A percentile compares a stretch with the other conserved stretches of the same genome.
These are phyloP conservation scores for Ambispora gerdemannii DNA, from an alignment of 192 early-diverging fungal genomes.

Conservation along the genomic window DNA sequence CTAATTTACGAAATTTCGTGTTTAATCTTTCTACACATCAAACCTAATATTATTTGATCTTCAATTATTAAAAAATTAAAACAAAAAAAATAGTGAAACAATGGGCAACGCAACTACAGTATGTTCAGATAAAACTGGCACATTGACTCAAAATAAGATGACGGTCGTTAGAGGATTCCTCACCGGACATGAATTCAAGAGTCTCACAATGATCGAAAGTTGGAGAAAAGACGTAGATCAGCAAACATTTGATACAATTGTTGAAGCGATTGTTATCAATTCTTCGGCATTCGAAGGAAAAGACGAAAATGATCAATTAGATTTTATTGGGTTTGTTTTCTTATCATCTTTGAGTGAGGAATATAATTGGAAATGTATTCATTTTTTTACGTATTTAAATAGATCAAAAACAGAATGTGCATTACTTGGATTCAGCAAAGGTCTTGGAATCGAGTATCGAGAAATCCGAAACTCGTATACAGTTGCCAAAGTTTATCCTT, in stretches of 20 bases:
- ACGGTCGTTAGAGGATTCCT: conserved; percentile 66
- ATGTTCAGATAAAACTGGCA: conserved; percentile 88
- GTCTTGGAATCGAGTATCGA: conserved; percentile 62
- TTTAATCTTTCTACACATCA: neutral
- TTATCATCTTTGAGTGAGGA: neutral
- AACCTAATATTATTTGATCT: neutral
- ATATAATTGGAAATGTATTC: neutral
- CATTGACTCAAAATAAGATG: conserved; percentile 82
- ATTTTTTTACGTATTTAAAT: neutral
- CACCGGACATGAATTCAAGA: conserved; percentile 46
- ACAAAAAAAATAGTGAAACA: conserved; percentile 53
- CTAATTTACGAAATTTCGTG: neutral
- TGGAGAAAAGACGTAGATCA: conserved; percentile 49
- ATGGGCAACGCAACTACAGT: conserved; percentile 82
- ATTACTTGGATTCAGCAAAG: conserved; percentile 63
- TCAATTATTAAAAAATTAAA: neutral
- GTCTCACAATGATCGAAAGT: conserved; percentile 39
- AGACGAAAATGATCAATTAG: conserved; percentile 56
- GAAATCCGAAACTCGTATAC: conserved; percentile 47
- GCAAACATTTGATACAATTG: conserved; percentile 43
- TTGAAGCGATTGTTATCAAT: conserved; percentile 67
- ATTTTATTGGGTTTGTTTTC: conserved; percentile 54
- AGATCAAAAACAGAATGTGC: conserved; percentile 78
- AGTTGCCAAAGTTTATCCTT: conserved; percentile 76
- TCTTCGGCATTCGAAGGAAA: conserved; percentile 73